Conservation (phyloP, 1,284 basidiomycete species). For the Afroboletus lepidellus region DNA sequence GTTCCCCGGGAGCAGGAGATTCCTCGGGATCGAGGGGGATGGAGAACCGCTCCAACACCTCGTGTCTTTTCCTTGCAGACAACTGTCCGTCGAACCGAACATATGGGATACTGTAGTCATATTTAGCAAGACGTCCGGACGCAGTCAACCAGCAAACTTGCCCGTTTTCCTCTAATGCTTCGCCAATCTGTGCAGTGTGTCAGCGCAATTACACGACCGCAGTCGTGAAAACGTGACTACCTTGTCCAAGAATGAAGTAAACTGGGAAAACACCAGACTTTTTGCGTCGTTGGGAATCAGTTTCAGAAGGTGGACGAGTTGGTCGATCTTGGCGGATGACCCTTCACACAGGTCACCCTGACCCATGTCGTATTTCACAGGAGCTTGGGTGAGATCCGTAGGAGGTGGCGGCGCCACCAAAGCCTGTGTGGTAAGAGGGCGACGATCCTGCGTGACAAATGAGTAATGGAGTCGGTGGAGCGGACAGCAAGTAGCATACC, state of each 20-base stretch:
- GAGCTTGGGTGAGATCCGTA: slow-evolving; percentile 62
- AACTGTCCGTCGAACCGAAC: slow-evolving; percentile 83
- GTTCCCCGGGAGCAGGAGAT: slow-evolving; percentile 19
- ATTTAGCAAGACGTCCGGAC: slow-evolving; percentile 11
- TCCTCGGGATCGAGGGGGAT: slow-evolving; percentile 50
- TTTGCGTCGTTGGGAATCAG: slow-evolving; percentile 72
- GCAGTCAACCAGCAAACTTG: slow-evolving; percentile 27
- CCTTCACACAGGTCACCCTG: slow-evolving; percentile 45
- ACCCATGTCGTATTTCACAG: slow-evolving; percentile 40
- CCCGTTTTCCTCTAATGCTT: slow-evolving; percentile 65
- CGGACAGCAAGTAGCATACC: slow-evolving; percentile 40
- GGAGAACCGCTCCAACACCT: slow-evolving; percentile 73
- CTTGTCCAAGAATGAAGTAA: slow-evolving; percentile 81
- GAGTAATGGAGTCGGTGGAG: slow-evolving; percentile 2
- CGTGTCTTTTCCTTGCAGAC: slow-evolving; percentile 74
- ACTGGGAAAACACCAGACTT: slow-evolving; percentile 82
- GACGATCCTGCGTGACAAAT: slow-evolving; percentile 59
- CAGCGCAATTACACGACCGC: background rate
- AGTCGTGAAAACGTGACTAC: slow-evolving; percentile 34
- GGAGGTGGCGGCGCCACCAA: slow-evolving; percentile 70
- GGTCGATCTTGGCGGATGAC: slow-evolving; percentile 82
- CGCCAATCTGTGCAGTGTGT: slow-evolving; percentile 55
- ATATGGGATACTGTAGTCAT: slow-evolving; percentile 59
- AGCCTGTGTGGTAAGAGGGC: slow-evolving; percentile 54
- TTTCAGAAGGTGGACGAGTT: slow-evolving; percentile 69